Percentiles rank a stretch among this genome's conserved stretches.
Evolutionary conservation across 2,329 filamentous ascomycete genomes (phyloP).

Genomic region (Penicillium sclerotiorum): DNA sequence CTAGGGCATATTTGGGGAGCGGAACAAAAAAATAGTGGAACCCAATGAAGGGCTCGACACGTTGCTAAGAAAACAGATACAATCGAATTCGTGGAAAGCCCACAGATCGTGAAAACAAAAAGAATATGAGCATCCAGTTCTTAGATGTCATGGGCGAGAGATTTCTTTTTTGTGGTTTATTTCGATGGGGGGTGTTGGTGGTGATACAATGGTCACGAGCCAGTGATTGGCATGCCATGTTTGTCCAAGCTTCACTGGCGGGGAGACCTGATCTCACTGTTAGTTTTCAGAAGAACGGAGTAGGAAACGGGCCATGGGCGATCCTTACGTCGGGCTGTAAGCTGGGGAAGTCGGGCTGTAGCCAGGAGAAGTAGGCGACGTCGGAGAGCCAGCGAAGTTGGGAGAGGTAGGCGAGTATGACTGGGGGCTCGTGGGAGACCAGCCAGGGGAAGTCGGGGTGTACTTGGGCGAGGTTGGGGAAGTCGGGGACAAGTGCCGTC

Average conservation of each 20-base stretch:
- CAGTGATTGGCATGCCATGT: slow-evolving; percentile 23
- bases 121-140: slow-evolving; percentile 43
- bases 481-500: slow-evolving; percentile 46
- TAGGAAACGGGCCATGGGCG: too few relatives aligned
- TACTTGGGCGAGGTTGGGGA: slow-evolving; percentile 57
- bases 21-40: slow-evolving; percentile 17
- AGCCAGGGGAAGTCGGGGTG: slow-evolving; percentile 58
- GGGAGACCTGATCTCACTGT: slow-evolving; percentile 37
- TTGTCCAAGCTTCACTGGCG: slow-evolving; percentile 40
- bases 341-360: slow-evolving; percentile 50
- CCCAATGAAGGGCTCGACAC: slow-evolving; percentile 20
- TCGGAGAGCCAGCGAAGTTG: slow-evolving; percentile 50
- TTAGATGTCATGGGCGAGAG: slow-evolving; percentile 39
- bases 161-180: slow-evolving; percentile 39
- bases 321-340: slow-evolving; percentile 48
- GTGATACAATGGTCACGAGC: slow-evolving; percentile 41
- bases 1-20: slow-evolving; percentile 16
- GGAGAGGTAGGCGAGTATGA: slow-evolving; percentile 55
- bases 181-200: slow-evolving; percentile 33
- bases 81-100: slow-evolving; percentile 30
- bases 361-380: slow-evolving; percentile 46
- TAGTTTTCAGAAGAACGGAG: slow-evolving; percentile 11
- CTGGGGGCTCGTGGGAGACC: slow-evolving; percentile 51
- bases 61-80: slow-evolving; percentile 36
- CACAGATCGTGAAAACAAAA: slow-evolving; percentile 37